Percentiles rank a stretch among this genome's conserved stretches.
phyloP scores from a whole-genome alignment of 139 green algal species.

The Micractinium sp. region DNA sequence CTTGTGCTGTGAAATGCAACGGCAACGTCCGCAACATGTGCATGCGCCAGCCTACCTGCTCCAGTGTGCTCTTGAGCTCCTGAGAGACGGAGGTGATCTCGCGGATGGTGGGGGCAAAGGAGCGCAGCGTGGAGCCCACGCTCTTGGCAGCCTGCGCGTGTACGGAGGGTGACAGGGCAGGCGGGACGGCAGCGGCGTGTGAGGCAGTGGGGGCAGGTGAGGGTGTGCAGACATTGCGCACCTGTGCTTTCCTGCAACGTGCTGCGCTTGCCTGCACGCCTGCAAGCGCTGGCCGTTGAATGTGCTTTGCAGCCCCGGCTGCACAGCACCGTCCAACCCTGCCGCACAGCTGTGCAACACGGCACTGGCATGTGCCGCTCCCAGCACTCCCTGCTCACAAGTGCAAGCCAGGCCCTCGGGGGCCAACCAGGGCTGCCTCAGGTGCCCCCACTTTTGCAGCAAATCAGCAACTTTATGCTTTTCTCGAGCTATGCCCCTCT shows the following conservation, averaged over 20 bases:
- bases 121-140: constrained; percentile 79
- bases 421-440: too few relatives aligned
- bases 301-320: background rate
- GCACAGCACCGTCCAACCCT: too few relatives aligned
- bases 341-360: too few relatives aligned
- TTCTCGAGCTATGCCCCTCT: background rate
- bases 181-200: too few relatives aligned
- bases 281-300: too few relatives aligned
- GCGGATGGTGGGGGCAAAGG: constrained; percentile 95
- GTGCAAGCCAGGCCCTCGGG: too few relatives aligned
- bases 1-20: too few relatives aligned
- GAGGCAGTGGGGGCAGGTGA: background rate
- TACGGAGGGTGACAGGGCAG: background rate
- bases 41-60: constrained; percentile 41
- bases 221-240: background rate
- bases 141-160: constrained; percentile 86
- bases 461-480: background rate
- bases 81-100: constrained; percentile 88
- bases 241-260: background rate
- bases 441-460: background rate
- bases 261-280: too few relatives aligned
- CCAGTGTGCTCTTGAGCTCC: constrained; percentile 91
- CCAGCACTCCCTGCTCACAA: too few relatives aligned
- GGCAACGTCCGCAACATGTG: too few relatives aligned
- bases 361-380: too few relatives aligned